Evolutionary conservation across 1,139 yeast genomes (phyloP).

Genomic region (Kodamaea anthophila): DNA sequence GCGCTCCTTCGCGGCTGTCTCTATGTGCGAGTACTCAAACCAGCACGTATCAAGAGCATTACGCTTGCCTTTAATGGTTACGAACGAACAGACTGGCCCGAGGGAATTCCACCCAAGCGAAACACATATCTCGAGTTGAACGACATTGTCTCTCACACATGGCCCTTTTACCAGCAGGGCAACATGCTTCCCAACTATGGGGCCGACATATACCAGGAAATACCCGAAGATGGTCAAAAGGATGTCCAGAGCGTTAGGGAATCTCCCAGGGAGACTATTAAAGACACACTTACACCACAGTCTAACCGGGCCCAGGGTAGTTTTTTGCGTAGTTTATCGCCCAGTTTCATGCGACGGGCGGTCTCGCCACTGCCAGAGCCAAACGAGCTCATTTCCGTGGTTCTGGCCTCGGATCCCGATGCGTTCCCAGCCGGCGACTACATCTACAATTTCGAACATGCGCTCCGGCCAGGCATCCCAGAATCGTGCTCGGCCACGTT

Average conservation of each 20-base stretch:
- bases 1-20: conserved; percentile 80
- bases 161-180: conserved; percentile 77
- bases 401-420: conserved; percentile 25
- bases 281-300: too few relatives aligned
- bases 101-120: conserved; percentile 91
- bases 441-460: conserved; percentile 84
- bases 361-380: conserved; percentile 28
- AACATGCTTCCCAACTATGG: conserved; percentile 41
- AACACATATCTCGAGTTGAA: conserved; percentile 57
- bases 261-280: too few relatives aligned
- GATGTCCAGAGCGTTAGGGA: conserved; percentile 28
- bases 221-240: conserved; percentile 16
- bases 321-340: conserved; percentile 26
- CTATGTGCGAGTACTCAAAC: conserved; percentile 63
- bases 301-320: too few relatives aligned
- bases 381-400: conserved; percentile 17
- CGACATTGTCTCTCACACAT: conserved; percentile 70
- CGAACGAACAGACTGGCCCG: conserved; percentile 95
- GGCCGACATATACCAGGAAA: conserved; percentile 45
- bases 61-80: conserved; percentile 61
- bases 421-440: conserved; percentile 74
- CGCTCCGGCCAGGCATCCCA: conserved; percentile 76
- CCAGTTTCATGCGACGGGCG: conserved; percentile 34
- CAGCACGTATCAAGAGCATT: conserved; percentile 70
- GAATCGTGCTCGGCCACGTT: conserved; percentile 75